Conservation (phyloP, 768 basidiomycete genomes). For the Lentinula boryana region DNA sequence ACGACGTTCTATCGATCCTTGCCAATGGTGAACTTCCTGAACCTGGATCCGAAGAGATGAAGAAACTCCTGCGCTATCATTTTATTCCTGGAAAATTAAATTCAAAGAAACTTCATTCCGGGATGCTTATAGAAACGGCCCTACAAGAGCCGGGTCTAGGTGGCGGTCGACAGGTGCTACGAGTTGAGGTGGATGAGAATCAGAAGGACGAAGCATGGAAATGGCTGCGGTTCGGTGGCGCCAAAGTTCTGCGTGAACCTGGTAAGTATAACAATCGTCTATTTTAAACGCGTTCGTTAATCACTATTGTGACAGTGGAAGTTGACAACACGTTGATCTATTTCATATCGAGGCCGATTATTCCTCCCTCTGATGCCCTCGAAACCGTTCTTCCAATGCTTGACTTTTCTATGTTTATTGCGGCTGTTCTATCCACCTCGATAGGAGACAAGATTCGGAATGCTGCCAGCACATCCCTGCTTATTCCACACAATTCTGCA, state of each 20-base stretch:
- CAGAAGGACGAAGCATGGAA: constrained; percentile 40
- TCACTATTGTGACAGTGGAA: constrained; percentile 42
- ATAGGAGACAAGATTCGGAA: constrained; percentile 65
- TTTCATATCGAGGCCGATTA: constrained; percentile 77
- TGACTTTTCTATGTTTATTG: constrained; percentile 88
- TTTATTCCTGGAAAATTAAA: constrained; percentile 82
- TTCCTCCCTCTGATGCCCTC: constrained; percentile 77
- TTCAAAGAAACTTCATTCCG: constrained; percentile 62
- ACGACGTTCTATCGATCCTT: constrained; percentile 71
- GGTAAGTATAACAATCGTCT: constrained; percentile 38
- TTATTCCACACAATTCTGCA: constrained; percentile 87
- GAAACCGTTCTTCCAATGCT: constrained; percentile 76
- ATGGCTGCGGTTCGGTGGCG: constrained; percentile 78
- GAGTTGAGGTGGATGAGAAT: constrained; percentile 52
- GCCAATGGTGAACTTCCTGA: constrained; percentile 53
- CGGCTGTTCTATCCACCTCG: constrained; percentile 80
- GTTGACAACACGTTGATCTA: constrained; percentile 82
- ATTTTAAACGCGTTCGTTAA: constrained; percentile 9
- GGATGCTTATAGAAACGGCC: constrained; percentile 75
- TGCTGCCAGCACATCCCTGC: constrained; percentile 68
- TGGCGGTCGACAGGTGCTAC: constrained; percentile 64
- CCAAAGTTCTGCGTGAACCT: constrained; percentile 69
- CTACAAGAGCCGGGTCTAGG: constrained; percentile 66
- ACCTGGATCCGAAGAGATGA: constrained; percentile 62
- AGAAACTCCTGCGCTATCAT: constrained; percentile 77